Conservation (phyloP, 1,284 basidiomycete species). For the Leccinum subrobustum region DNA sequence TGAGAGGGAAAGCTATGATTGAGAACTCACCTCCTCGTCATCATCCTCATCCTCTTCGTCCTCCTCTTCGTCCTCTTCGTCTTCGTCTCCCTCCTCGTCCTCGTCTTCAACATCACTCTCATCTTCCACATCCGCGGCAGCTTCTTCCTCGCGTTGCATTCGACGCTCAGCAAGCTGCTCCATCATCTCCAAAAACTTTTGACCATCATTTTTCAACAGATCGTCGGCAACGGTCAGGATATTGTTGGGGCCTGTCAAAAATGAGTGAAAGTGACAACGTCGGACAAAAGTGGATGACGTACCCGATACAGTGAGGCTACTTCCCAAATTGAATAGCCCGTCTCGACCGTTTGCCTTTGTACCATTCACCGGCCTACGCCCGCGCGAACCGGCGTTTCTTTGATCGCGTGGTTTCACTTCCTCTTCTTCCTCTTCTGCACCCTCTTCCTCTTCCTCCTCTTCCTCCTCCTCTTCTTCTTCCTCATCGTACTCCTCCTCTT, state of each 20-base stretch:
- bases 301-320: conserved; percentile 83
- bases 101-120: conserved; percentile 54
- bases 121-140: conserved; percentile 69
- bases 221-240: conserved; percentile 99
- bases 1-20: conserved; percentile 3
- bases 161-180: conserved; percentile 95
- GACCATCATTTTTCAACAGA: conserved; percentile 96
- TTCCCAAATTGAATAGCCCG: conserved; percentile 79
- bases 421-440: conserved; percentile 57
- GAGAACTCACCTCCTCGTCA: conserved; percentile 44
- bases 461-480: conserved; percentile 61
- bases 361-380: conserved; percentile 38
- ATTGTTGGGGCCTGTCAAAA: conserved; percentile 64
- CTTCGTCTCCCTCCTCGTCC: conserved; percentile 49
- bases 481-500: conserved; percentile 56
- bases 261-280: neutral
- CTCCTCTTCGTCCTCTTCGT: conserved; percentile 35
- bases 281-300: conserved; percentile 31
- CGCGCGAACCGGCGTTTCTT: conserved; percentile 35
- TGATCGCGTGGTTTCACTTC: conserved; percentile 41
- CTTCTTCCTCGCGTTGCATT: conserved; percentile 91
- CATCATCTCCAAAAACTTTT: conserved; percentile 99
- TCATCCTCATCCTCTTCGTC: conserved; percentile 52
- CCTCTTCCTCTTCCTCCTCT: conserved; percentile 60
- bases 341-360: conserved; percentile 46